Percentiles rank a stretch among this genome's conserved stretches.
These are phyloP conservation scores for Candida quercuum DNA, from an alignment of 805 yeast species.

Conservation along the genomic window DNA sequence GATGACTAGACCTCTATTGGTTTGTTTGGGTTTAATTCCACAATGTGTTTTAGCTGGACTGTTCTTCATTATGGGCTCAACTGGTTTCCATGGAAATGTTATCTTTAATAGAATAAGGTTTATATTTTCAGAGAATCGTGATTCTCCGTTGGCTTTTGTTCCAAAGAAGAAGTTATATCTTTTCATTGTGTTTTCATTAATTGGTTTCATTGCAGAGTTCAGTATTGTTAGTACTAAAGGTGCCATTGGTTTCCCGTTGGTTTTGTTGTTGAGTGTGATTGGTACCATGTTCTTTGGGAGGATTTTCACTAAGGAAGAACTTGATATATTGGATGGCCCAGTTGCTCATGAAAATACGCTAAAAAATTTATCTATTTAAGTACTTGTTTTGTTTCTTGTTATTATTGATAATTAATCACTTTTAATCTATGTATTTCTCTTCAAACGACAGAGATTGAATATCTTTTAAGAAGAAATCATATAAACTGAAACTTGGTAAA, in stretches of 20 bases:
- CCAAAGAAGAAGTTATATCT: constrained; percentile 36
- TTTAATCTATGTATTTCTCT: constrained; percentile 5
- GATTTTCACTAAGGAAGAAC: constrained; percentile 56
- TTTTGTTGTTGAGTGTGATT: constrained; percentile 61
- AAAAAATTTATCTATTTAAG: constrained; percentile 29
- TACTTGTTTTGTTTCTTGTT: background rate
- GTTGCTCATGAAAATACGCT: constrained; percentile 54
- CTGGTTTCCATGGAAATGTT: constrained; percentile 65
- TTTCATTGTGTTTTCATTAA: constrained; percentile 52
- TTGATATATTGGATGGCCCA: constrained; percentile 59
- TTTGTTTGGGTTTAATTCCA: constrained; percentile 79
- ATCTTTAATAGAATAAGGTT: constrained; percentile 59
- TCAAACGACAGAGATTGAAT: constrained; percentile 31
- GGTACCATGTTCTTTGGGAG: constrained; percentile 60
- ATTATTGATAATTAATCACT: background rate
- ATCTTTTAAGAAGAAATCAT: constrained; percentile 49
- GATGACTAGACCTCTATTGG: constrained; percentile 84
- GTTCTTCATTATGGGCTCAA: constrained; percentile 88
- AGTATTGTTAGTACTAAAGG: constrained; percentile 83
- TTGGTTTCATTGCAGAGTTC: constrained; percentile 76
- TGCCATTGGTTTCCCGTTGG: constrained; percentile 92
- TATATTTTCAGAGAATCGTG: constrained; percentile 37
- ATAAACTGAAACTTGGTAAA: constrained; percentile 73
- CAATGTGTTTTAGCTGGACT: constrained; percentile 91
- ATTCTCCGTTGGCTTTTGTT: constrained; percentile 25